Evolutionary conservation across 2,329 filamentous ascomycete genomes (phyloP), one percentile per base, ranked within the genome.

Genomic region (Arachnomyces sp.): DNA sequence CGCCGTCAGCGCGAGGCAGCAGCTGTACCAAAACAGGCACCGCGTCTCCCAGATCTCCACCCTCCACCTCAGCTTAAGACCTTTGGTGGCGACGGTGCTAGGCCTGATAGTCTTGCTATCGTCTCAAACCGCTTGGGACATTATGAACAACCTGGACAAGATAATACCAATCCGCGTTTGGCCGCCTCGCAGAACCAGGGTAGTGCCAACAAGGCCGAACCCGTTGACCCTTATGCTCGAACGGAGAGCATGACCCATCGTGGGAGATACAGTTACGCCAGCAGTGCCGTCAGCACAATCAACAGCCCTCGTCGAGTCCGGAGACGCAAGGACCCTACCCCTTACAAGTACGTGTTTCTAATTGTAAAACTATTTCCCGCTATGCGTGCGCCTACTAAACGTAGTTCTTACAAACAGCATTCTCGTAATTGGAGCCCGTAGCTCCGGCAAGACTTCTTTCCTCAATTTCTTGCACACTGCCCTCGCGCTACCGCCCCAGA

Each of bases 241-340:
- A 82, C 84, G 28, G 86, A 93, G 70, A 95, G 90, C 73, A 95
- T 96, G 86, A 89, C 90, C 52, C 83, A 96, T 65, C 87, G 92
- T 52, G 88, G 90, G 45, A 84, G 92, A 50, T 95, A 94, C 68
- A 95, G 89, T 69, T 96, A 95, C 67, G 88, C 90, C 42, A 94
- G 86, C 68, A 93, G 85, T 65, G 84, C 86, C 39, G 78, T 90
- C 51, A 95, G 86, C 71, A 84, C 86, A 44, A 80, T 95, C 68
- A 95, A 95, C 70, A 95, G 84, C 63, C 90, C 92, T 48, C 81
- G 92, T 51, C 81, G 89, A 59, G 82, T 96, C 51, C 82, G 92
- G 54, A 84, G 90, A 71, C 82, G 92, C 69, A 96, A 95, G 73
- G 92, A 98, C 59, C 92, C 92, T 7, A 95, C 90, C 8, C 88